phyloP scores from a whole-genome alignment of 2,329 filamentous ascomycete genomes.

The Aspergillus felis region DNA sequence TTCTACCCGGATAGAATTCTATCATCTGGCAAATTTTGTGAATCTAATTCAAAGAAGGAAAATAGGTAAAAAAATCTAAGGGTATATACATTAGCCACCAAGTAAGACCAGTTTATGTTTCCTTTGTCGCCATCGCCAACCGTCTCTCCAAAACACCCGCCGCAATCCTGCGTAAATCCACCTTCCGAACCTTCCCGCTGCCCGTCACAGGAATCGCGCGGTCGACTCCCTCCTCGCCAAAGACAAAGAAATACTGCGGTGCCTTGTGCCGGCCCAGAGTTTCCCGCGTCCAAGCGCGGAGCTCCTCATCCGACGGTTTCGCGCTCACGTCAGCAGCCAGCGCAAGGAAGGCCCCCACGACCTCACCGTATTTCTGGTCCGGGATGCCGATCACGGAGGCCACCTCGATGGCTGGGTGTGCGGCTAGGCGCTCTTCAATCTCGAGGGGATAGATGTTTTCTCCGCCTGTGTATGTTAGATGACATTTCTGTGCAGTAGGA shows the following conservation, averaged over 20 bases:
- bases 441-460: conserved; percentile 66
- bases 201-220: conserved; percentile 61
- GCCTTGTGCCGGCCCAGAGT: conserved; percentile 64
- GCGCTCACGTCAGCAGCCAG: not conserved
- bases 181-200: conserved; percentile 66
- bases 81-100: conserved; percentile 2
- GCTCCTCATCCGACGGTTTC: conserved; percentile 48
- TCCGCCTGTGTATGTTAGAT: conserved; percentile 43
- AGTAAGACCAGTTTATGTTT: not conserved
- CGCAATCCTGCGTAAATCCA: conserved; percentile 50
- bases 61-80: conserved; percentile 4
- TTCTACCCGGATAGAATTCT: not conserved
- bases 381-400: conserved; percentile 61
- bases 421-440: conserved; percentile 63
- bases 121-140: not conserved
- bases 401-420: conserved; percentile 53
- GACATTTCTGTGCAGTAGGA: not conserved
- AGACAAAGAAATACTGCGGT: conserved; percentile 70
- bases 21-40: not conserved
- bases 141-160: conserved; percentile 39
- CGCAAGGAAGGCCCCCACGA: conserved; percentile 1
- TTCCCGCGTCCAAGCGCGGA: conserved; percentile 61
- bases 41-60: not conserved
- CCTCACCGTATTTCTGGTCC: conserved; percentile 44
- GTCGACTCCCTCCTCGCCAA: conserved; percentile 58